Evolutionary conservation across 352 stramenopile genomes (phyloP), one percentile per base, ranked within the genome.

Genomic region (Phytophthora niederhauseri): DNA sequence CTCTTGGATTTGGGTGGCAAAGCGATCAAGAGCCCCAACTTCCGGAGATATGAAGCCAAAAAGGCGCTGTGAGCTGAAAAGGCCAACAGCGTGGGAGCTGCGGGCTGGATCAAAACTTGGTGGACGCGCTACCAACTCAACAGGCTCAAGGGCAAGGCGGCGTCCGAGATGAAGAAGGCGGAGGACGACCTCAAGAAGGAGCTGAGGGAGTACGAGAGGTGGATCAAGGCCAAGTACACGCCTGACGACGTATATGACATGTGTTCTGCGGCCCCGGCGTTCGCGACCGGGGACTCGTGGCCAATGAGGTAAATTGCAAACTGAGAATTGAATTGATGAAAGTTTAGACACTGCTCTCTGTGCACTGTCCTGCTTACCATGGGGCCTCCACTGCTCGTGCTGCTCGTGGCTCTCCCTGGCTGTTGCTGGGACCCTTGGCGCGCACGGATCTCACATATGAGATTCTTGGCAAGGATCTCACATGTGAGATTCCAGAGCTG

Each of bases 401-500:
- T n/a, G n/a, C n/a, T n/a, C n/a, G n/a, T n/a, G n/a, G n/a, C n/a
- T n/a, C n/a, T n/a, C n/a, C n/a, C n/a, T n/a, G n/a, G n/a, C n/a
- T n/a, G n/a, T n/a, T n/a, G n/a, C n/a, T n/a, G n/a, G n/a, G n/a
- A n/a, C n/a, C n/a, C n/a, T n/a, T n/a, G n/a, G n/a, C n/a, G n/a
- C n/a, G n/a, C n/a, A n/a, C n/a, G n/a, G n/a, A n/a, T n/a, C n/a
- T n/a, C n/a, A n/a, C n/a, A n/a, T n/a, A n/a, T n/a, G 38, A 17
- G 15, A 17, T 46, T 17, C 38, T 46, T 46, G 38, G 38, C 5
- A 24, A 49, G 43, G 43, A 22, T 22, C 43, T 49, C 43, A 49
- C 43, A 50, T 50, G 43, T 50, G 43, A 50, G 43, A 50, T 50
- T 50, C 43, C 43, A 50, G 15, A 50, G 17, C 43, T 50, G 43